phyloP scores from a whole-genome alignment of 306 rosid genomes.

The Phaseolus lunatus region DNA sequence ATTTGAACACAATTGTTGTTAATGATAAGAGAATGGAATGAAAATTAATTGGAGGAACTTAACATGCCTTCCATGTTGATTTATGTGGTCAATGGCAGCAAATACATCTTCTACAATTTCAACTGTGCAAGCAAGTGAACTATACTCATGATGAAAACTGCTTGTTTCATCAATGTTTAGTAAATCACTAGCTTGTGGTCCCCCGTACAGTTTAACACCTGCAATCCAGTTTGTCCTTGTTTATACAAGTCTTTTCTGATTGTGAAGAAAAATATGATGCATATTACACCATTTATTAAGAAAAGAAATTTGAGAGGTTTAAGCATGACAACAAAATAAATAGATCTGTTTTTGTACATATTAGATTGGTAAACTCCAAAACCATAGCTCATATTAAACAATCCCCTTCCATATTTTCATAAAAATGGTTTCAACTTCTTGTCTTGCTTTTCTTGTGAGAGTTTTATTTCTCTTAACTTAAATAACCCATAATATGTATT shows the following conservation, averaged over 20 bases:
- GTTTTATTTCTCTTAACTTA: conserved; percentile 8
- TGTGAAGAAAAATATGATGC: conserved; percentile 17
- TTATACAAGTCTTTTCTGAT: not conserved
- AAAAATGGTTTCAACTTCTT: not conserved
- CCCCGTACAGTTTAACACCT: conserved; percentile 83
- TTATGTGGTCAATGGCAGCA: conserved; percentile 82
- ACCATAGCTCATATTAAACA: not conserved
- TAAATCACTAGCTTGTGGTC: conserved; percentile 70
- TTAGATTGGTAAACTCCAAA: conserved; percentile 13
- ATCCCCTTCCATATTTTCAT: not conserved
- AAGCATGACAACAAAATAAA: conserved; percentile 25
- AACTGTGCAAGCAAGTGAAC: conserved; percentile 78
- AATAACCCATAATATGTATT: not conserved
- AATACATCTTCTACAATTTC: conserved; percentile 83
- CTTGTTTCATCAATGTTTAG: conserved; percentile 59
- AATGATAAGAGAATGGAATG: not conserved
- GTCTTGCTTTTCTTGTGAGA: not conserved
- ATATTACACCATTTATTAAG: conserved; percentile 1
- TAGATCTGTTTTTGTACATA: not conserved
- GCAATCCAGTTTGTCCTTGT: conserved; percentile 31
- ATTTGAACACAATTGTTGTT: conserved; percentile 3
- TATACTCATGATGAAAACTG: conserved; percentile 75
- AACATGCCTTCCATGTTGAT: conserved; percentile 74
- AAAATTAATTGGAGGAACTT: conserved; percentile 6
- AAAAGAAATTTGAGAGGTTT: conserved; percentile 8